Evolutionary conservation across 345 rosid genomes (phyloP).

Genomic region (Euphorbia lathyris): DNA sequence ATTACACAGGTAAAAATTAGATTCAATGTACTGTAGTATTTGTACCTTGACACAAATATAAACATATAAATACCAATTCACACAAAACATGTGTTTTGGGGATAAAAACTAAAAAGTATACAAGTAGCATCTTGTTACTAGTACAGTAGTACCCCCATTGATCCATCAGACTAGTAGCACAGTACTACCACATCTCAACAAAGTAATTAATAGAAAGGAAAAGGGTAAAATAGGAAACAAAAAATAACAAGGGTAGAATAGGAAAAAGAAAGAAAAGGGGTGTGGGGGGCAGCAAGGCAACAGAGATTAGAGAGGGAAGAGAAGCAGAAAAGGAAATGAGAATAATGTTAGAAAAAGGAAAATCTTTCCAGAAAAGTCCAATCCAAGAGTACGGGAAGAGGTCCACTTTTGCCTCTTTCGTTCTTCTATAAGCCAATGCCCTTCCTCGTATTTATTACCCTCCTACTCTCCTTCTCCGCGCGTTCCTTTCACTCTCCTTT

Average conservation of each 20-base stretch:
- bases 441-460: constrained; percentile 46
- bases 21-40: too few species aligned
- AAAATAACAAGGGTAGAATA: background rate
- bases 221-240: background rate
- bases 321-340: constrained; percentile 62
- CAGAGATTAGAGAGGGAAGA: constrained; percentile 10
- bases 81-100: too few species aligned
- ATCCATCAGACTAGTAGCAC: too few species aligned
- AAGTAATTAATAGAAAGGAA: background rate
- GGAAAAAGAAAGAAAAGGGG: background rate
- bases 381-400: constrained; percentile 86
- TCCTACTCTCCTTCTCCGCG: background rate
- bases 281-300: background rate
- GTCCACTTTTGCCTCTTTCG: constrained; percentile 51
- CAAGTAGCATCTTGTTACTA: too few species aligned
- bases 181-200: constrained; percentile 1
- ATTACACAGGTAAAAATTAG: too few species aligned
- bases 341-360: constrained; percentile 78
- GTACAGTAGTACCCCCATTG: too few species aligned
- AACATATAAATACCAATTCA: too few species aligned
- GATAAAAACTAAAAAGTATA: too few species aligned
- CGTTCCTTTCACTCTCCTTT: constrained; percentile 18
- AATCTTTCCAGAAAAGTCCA: constrained; percentile 80
- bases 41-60: too few species aligned
- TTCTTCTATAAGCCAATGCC: constrained; percentile 43